Base-by-base conservation (phyloP, 257 asterid genomes). In the Euphrasia confusa region DNA sequence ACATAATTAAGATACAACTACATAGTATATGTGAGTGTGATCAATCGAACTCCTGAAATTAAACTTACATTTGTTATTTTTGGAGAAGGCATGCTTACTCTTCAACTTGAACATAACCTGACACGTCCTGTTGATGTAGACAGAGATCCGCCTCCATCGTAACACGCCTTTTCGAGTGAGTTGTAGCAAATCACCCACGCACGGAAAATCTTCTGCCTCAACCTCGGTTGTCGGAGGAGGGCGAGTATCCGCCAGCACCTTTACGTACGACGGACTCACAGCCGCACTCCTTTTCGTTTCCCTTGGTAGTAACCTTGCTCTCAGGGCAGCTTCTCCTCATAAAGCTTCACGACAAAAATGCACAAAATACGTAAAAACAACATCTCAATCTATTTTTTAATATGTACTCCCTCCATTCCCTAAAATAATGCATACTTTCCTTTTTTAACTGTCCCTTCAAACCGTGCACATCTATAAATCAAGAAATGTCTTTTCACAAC, bases 51-150 rank as follows among this genome's bases (percentile, higher is more conserved):
- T 27, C 47, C 21, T 65, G 71, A 58, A 35, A n/a, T n/a, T n/a
- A n/a, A 47, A 39, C 90, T 83, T 72, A 90, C 97, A 78, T 85
- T 81, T 83, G 53, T 83, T 83, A 70, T 76, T 90, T 39, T 81
- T 87, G 71, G 92, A 80, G 67, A 90, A 90, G 53, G 95, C 90
- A n/a, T n/a, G n/a, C n/a, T n/a, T n/a, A n/a, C 97, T 84, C 75
- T 83, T 90, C 81, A 84, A 53, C 74, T 80, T 80, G 72, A 89
- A 78, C 30, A 74, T 75, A 7, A 90, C 90, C 97, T 89, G 91
- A 60, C 49, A 68, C 60, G 86, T 80, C 50, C 80, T 82, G 79
- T 84, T 85, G 71, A 85, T 73, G 73, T 82, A 85, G 62, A 85
- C 82, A 13, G 81, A 73, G 56, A 82, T 89, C 45, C 78, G 69